phyloP scores from a whole-genome alignment of 352 stramenopile genomes.

The Peronospora farinosa region DNA sequence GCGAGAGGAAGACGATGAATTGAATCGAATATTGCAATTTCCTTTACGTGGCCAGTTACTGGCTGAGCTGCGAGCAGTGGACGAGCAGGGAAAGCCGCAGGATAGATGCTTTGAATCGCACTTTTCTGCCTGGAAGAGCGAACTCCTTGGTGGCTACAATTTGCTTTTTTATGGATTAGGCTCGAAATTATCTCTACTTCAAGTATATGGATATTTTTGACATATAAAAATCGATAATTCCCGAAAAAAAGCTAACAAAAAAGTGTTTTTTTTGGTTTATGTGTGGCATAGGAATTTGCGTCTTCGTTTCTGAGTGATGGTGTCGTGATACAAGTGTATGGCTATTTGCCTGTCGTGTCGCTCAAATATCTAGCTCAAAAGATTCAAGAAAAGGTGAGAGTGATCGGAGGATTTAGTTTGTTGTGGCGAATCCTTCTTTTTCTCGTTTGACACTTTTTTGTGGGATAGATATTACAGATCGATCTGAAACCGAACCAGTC shows the following conservation, averaged over 20 bases:
- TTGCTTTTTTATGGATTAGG: slow-evolving; percentile 49
- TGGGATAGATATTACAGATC: slow-evolving; percentile 19
- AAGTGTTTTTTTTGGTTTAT: background rate
- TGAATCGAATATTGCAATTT: slow-evolving; percentile 13
- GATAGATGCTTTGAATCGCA: slow-evolving; percentile 12
- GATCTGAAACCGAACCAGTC: slow-evolving; percentile 25
- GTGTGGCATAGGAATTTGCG: slow-evolving; percentile 36
- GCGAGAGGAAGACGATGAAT: background rate
- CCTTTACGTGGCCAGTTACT: slow-evolving; percentile 17
- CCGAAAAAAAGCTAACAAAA: too few relatives aligned
- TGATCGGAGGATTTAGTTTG: background rate
- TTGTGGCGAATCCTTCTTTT: background rate
- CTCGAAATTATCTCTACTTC: slow-evolving; percentile 46
- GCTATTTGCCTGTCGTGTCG: slow-evolving; percentile 49
- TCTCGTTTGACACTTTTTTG: background rate
- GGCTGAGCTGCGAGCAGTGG: slow-evolving; percentile 18
- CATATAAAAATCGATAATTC: background rate
- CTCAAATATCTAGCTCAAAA: slow-evolving; percentile 35
- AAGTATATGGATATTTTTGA: slow-evolving; percentile 22
- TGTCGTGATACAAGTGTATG: slow-evolving; percentile 46
- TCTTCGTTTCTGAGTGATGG: slow-evolving; percentile 22
- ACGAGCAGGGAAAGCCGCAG: slow-evolving; percentile 13
- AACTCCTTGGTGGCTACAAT: slow-evolving; percentile 44
- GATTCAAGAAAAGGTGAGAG: slow-evolving; percentile 33
- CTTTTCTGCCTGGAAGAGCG: slow-evolving; percentile 38